Percentiles rank a stretch among this genome's conserved stretches.
Conservation (phyloP, 108 stramenopile species). For the Bacterosira constricta region DNA sequence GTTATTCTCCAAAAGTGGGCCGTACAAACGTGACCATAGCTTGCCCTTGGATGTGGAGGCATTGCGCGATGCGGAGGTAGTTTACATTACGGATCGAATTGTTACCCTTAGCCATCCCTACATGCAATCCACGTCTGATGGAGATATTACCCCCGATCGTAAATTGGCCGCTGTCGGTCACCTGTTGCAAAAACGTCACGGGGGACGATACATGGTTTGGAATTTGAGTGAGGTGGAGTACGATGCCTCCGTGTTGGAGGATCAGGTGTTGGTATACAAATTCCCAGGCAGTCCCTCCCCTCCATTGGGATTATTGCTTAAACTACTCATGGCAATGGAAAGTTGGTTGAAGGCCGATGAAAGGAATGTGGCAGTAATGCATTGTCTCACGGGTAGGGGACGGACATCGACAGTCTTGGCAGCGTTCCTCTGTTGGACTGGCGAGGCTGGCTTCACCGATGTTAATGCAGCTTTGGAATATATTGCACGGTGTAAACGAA, state of each 20-base stretch:
- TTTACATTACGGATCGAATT: constrained; percentile 85
- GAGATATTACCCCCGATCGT: constrained; percentile 66
- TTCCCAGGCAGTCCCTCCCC: constrained; percentile 96
- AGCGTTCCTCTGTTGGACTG: constrained; percentile 94
- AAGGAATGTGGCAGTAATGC: constrained; percentile 91
- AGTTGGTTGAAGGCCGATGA: constrained; percentile 93
- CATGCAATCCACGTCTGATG: constrained; percentile 56
- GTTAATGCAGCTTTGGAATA: constrained; percentile 84
- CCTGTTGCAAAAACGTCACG: constrained; percentile 76
- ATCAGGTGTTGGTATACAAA: constrained; percentile 89
- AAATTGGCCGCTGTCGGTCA: constrained; percentile 83
- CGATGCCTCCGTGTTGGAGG: constrained; percentile 78
- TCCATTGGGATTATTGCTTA: constrained; percentile 92
- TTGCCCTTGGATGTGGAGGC: constrained; percentile 77
- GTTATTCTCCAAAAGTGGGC: constrained; percentile 17
- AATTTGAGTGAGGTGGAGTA: constrained; percentile 95
- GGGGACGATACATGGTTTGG: constrained; percentile 90
- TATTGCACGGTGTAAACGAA: constrained; percentile 83
- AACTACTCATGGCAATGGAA: constrained; percentile 89
- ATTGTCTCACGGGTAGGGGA: constrained; percentile 96
- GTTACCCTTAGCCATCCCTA: constrained; percentile 82
- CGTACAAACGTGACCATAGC: constrained; percentile 51
- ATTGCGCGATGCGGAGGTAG: constrained; percentile 79
- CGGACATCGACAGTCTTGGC: constrained; percentile 89
- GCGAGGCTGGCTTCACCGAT: constrained; percentile 84